Evolutionary conservation across 768 basidiomycete genomes (phyloP).

Genomic region (Lentinula guzmanii): DNA sequence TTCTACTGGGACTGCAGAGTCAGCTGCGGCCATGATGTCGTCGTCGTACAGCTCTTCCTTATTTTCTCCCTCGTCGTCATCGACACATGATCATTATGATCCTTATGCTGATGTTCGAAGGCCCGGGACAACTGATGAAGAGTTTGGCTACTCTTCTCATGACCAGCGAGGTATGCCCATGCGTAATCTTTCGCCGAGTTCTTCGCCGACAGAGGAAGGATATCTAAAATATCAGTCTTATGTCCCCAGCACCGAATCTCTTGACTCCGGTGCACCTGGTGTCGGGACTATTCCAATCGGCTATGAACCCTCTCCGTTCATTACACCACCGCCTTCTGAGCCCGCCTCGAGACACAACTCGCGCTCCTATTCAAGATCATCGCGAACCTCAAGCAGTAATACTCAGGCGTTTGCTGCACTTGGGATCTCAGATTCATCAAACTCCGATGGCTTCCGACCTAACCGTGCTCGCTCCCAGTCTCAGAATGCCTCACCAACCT

Average conservation of each 20-base stretch:
- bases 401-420: slow-evolving; percentile 2
- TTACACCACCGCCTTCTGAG: slow-evolving; percentile 1
- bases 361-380: slow-evolving; percentile 1
- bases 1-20: background rate
- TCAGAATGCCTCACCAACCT: background rate
- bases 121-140: background rate
- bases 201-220: background rate
- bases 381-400: background rate
- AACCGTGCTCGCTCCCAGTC: background rate
- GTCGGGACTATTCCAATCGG: background rate
- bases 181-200: slow-evolving; percentile 3
- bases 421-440: background rate
- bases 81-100: background rate
- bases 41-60: background rate
- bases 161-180: background rate
- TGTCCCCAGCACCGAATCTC: background rate
- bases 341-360: slow-evolving; percentile 1
- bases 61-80: slow-evolving; percentile 1
- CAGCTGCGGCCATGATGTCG: background rate
- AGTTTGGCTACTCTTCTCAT: background rate
- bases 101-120: background rate
- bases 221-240: background rate
- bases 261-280: background rate
- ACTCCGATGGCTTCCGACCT: background rate
- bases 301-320: slow-evolving; percentile 2